Evolutionary conservation across 176 grass and related monocot species (phyloP), one percentile per base, ranked within the genome.

Genomic region (Oryza glumipatula): DNA sequence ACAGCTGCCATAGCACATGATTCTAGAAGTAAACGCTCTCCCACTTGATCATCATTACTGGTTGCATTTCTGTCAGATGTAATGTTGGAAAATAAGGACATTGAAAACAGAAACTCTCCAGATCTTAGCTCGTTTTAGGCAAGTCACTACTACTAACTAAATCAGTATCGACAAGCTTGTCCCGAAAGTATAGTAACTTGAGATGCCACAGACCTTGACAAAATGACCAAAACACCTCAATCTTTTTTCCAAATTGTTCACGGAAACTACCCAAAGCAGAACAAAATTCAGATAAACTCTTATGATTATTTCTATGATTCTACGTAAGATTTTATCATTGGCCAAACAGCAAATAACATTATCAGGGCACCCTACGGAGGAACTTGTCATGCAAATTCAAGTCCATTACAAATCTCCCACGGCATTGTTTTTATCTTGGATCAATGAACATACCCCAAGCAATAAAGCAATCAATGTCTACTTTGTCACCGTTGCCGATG

Each of bases 11-110:
- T 68, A 67, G 9, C 65, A 67, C 19, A 80, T 17, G 4, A 51
- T 73, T 35, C 61, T 49, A 85, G 51, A 67, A 33, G 74, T 46
- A 68, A 81, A 44, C 77, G 33, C 77, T 72, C 21, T 61, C 7
- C n/a, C 6, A 26, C 60, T 21, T 60, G 16, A n/a, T 41, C 33
- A 60, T 46, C 21, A 44, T 45, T 26, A 47, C 43, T 73, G 21
- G 17, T 28, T 76, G 9, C 23, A 26, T 61, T 77, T 70, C 43
- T 70, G 3, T 8, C 13, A 21, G 16, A n/a, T 6, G 68, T 0
- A 22, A 21, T 70, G 10, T 39, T 75, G n/a, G 71, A 14, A 76
- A 32, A 32, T 32, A 38, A 75, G n/a, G 33, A 39, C 28, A 43
- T 11, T 1, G 45, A 81, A 9, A 70, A 24, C 39, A 44, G 19